Evolutionary conservation across 2,329 filamentous ascomycete genomes (phyloP).

Genomic region (Penicillium janthinellum): DNA sequence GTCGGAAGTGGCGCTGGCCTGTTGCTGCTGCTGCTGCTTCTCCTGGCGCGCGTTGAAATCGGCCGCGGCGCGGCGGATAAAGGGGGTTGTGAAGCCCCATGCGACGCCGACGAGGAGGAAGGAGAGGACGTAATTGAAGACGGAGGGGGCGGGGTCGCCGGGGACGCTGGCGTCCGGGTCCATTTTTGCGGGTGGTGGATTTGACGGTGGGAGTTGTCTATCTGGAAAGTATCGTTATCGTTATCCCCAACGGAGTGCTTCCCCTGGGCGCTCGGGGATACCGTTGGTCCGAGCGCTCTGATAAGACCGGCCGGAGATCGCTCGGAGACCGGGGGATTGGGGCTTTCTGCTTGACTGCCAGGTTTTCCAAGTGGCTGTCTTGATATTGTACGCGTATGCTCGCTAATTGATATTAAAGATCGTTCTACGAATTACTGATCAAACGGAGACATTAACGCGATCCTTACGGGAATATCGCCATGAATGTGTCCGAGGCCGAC

Average conservation of each 20-base stretch:
- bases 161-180: slow-evolving; percentile 34
- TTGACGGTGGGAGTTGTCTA: neutral
- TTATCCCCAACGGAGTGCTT: neutral
- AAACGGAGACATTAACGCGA: neutral
- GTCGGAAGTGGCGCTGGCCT: slow-evolving; percentile 4
- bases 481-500: neutral
- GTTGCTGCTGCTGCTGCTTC: slow-evolving; percentile 11
- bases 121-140: slow-evolving; percentile 80
- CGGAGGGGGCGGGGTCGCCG: slow-evolving; percentile 34
- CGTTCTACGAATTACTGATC: too few species aligned
- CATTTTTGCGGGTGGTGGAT: slow-evolving; percentile 23
- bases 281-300: slow-evolving; percentile 5
- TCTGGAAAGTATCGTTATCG: neutral
- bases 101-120: slow-evolving; percentile 89
- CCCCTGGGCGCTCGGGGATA: neutral
- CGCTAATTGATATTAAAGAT: neutral
- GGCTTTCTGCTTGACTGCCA: too few species aligned
- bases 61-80: slow-evolving; percentile 84
- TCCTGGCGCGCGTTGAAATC: slow-evolving; percentile 65
- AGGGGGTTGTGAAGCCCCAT: slow-evolving; percentile 90
- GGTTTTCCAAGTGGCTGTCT: too few species aligned
- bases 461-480: too few species aligned
- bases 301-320: neutral
- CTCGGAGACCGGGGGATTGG: neutral
- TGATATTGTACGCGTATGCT: neutral